These are phyloP conservation scores for Boletus barrowsii DNA, from an alignment of 768 basidiomycete species.

Conservation along the genomic window DNA sequence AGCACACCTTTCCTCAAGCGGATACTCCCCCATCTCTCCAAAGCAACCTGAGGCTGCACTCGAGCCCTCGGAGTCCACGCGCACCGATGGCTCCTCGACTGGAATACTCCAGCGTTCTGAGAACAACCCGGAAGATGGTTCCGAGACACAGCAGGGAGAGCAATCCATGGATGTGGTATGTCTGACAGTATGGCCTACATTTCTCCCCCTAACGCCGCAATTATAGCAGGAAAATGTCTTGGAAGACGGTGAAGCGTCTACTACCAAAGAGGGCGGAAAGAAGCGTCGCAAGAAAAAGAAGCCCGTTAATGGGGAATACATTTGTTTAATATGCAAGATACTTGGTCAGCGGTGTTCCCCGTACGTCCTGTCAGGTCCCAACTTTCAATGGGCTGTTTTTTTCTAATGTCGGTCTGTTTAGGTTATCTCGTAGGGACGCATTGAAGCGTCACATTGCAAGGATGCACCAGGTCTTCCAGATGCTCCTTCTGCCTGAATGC, in stretches of 20 bases:
- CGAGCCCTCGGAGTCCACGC: not conserved
- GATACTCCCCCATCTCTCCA: not conserved
- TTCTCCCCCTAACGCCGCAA: not conserved
- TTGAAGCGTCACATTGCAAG: slow-evolving; percentile 2
- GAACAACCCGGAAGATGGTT: not conserved
- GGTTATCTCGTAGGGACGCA: slow-evolving; percentile 5
- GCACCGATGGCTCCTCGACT: too few relatives aligned
- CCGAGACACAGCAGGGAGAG: not conserved
- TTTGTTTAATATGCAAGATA: not conserved
- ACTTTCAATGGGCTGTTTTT: not conserved
- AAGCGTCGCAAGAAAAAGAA: not conserved
- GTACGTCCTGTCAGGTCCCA: not conserved
- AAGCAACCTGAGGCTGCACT: not conserved
- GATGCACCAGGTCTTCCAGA: not conserved
- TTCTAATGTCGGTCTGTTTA: not conserved
- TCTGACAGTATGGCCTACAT: not conserved
- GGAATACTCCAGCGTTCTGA: not conserved
- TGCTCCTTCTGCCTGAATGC: not conserved
- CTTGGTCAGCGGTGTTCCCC: accelerated
- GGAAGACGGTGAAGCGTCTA: not conserved
- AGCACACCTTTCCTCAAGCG: not conserved
- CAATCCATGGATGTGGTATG: not conserved
- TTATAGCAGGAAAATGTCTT: not conserved
- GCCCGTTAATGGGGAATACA: not conserved
- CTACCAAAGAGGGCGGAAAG: not conserved